Base-by-base conservation (phyloP, 208 protist genomes). In the Herpetomonas samuelpessoai region DNA sequence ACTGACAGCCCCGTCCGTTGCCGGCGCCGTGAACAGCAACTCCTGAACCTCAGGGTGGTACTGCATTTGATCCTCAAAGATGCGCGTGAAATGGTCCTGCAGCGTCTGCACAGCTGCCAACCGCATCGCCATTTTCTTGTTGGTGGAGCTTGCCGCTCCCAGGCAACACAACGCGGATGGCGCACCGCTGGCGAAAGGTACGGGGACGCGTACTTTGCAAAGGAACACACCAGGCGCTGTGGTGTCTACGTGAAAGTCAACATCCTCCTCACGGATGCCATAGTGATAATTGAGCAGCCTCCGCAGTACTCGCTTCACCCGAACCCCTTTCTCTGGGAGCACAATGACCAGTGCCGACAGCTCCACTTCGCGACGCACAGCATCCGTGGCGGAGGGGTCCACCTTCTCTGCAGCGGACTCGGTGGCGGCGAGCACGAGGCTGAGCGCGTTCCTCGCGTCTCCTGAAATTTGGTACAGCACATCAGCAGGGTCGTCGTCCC, bases 41-140 rank as follows among this genome's bases (percentile, higher is more conserved):
- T 65, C 69, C 9, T 61, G 58, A 1, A 91, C 53, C 25, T 88
- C 74, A 7, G 71, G 30, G 64, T 93, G 81, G 56, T 74, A 79
- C 22, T 65, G 66, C 22, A 93, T 64, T 25, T 93, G 83, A 26
- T 86, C 65, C 29, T 73, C 71, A 51, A 76, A 93, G 10, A 89
- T 45, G 10, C 71, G 62, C 2, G 79, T 70, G 55, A 93, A 93
- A 44, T 80, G 69, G 0, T 31, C n/a, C 66, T 82, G 67, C 19
- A 93, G 48, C 3, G 76, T 71, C 51, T 53, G 54, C 41, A 87
- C 70, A 18, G 71, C 73, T 0, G 74, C 76, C 49, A 81, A 52
- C 26, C 76, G 60, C 59, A 64, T 59, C 3, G 71, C 59, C 2
- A 50, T 50, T 25, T 65, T 77, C 53, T 84, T 83, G 10, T 57